phyloP scores from a whole-genome alignment of 768 basidiomycete genomes.

The Russula griseocarnosa region DNA sequence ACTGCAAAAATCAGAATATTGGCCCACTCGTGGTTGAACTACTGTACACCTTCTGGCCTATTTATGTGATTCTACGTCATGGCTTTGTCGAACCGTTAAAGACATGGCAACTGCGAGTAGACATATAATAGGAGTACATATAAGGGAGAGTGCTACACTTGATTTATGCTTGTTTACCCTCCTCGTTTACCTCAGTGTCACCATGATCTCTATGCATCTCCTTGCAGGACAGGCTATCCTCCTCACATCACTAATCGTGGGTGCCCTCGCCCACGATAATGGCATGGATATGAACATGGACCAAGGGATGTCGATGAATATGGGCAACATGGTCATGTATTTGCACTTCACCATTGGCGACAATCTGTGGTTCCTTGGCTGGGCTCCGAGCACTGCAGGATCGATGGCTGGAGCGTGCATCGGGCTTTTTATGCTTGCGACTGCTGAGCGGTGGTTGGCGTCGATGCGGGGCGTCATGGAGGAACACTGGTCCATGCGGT shows the following conservation, averaged over 20 bases:
- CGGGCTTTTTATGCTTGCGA: constrained; percentile 67
- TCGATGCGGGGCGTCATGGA: constrained; percentile 56
- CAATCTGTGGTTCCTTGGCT: constrained; percentile 48
- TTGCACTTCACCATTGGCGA: constrained; percentile 66
- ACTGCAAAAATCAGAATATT: too few species aligned
- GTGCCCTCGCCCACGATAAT: constrained; percentile 36
- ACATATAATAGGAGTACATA: too few species aligned
- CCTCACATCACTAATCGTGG: background rate
- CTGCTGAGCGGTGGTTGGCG: constrained; percentile 72
- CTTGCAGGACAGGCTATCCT: too few species aligned
- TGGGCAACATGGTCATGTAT: constrained; percentile 50
- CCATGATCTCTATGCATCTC: background rate
- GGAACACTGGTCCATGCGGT: constrained; percentile 55
- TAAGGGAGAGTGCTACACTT: too few species aligned
- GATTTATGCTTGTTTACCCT: background rate
- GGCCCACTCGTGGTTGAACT: too few species aligned
- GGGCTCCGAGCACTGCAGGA: constrained; percentile 63
- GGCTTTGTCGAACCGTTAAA: too few species aligned
- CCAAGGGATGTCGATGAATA: constrained; percentile 18
- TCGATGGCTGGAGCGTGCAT: constrained; percentile 74
- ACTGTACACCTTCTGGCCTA: too few species aligned
- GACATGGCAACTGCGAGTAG: too few species aligned
- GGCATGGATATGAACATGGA: constrained; percentile 51
- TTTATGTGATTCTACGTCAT: too few species aligned
- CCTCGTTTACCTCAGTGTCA: background rate